Evolutionary conservation across 352 stramenopile genomes (phyloP), one percentile per base, ranked within the genome.

Genomic region (Thraustotheca clavata): DNA sequence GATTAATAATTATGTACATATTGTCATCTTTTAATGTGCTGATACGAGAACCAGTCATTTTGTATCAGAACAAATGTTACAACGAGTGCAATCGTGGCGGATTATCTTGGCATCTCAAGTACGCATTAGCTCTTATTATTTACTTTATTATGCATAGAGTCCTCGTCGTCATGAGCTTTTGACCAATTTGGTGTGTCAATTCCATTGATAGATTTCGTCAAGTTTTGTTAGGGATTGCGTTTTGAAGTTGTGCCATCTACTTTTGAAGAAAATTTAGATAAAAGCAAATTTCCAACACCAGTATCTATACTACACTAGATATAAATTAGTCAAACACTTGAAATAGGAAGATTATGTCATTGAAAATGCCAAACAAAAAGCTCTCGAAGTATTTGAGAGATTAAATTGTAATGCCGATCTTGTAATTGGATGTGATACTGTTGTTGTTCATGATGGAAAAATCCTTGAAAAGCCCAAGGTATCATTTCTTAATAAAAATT

Each of bases 381-480:
- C 86, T 27, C 70, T 89, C 0, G 81, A 91, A 35, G 82, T 92
- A 46, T 57, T 86, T 24, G 52, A 74, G 16, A 75, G 81, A n/a
- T 59, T 78, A 18, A 71, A 60, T 3, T 66, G 32, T 26, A 20
- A 71, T 26, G 29, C 49, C 24, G 65, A 74, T 36, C 46, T 95
- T 9, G 72, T 95, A 2, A 91, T 95, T 39, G 87, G 84, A 41
- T 96, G 87, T 66, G 87, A 96, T 67, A 96, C 87, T 1, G 83
- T 96, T 27, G 89, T 97, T 14, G 87, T 95, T 57, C 68, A 86
- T 36, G 73, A 92, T 20, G 87, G 82, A 38, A 70, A 73, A 38
- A 96, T 97, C 50, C 72, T 97, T 18, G 89, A 97, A 61, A 97
- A 97, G 70, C 88, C 89, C 18, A 69, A 73, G 41, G 49, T 69